Conservation (phyloP, 163 green algal genomes). For the Scenedesmus sp. region DNA sequence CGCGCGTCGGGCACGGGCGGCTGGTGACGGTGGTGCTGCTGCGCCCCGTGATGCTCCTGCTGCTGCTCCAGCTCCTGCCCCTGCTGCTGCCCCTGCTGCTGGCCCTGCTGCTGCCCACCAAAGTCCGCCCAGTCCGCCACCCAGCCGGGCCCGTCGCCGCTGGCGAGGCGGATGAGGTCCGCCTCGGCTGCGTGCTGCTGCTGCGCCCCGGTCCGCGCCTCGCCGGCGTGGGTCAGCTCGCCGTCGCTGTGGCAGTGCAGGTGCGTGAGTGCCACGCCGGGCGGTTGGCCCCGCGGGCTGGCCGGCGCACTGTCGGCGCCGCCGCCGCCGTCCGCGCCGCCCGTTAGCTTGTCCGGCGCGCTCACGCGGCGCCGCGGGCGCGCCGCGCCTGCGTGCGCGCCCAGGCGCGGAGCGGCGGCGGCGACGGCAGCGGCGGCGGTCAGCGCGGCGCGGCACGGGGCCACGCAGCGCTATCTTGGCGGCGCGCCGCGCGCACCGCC, state of each 20-base stretch:
- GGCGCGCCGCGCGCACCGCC: neutral
- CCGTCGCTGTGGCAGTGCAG: conserved; percentile 29
- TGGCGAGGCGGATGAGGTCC: neutral
- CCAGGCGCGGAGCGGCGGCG: too few relatives aligned
- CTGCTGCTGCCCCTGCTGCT: conserved; percentile 2
- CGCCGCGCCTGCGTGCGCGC: neutral
- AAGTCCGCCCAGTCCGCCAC: neutral
- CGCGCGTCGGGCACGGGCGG: neutral
- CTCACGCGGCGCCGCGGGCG: neutral
- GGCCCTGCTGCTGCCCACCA: conserved; percentile 2
- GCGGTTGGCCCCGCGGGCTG: too few relatives aligned
- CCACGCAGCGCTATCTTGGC: too few relatives aligned
- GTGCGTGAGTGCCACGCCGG: neutral
- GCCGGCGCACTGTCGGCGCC: too few relatives aligned
- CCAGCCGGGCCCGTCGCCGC: neutral
- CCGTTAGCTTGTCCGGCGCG: neutral
- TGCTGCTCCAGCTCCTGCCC: neutral
- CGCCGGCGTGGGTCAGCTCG: neutral
- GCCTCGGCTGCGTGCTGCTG: neutral
- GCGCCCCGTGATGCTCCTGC: neutral
- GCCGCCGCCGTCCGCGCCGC: too few relatives aligned
- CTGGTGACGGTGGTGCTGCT: conserved; percentile 17
- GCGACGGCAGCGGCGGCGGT: too few relatives aligned
- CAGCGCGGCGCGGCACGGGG: too few relatives aligned
- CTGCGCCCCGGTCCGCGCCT: too few relatives aligned